Evolutionary conservation across 2,329 filamentous ascomycete species (phyloP).

Genomic region (Davidsoniella neocaledoniae): DNA sequence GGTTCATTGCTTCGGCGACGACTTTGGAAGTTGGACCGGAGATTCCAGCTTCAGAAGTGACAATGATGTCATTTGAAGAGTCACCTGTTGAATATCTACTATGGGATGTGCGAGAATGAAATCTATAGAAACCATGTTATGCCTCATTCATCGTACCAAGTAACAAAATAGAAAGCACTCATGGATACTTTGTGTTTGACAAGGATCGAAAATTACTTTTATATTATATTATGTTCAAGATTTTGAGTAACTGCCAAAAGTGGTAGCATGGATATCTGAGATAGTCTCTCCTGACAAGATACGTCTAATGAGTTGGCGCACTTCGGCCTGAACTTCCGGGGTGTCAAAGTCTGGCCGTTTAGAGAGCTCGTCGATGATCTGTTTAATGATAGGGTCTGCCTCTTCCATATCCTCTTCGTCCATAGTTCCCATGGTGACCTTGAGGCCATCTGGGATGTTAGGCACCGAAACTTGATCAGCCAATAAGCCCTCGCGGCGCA

Average conservation of each 20-base stretch:
- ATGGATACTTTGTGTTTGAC: neutral
- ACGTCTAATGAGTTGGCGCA: constrained; percentile 66
- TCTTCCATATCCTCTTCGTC: constrained; percentile 34
- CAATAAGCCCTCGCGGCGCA: constrained; percentile 18
- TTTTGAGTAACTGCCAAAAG: neutral
- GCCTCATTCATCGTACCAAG: neutral
- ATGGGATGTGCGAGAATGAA: constrained; percentile 34
- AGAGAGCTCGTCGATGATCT: constrained; percentile 78
- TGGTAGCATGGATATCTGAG: constrained; percentile 24
- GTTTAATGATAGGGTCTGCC: constrained; percentile 66
- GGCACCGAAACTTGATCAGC: constrained; percentile 16
- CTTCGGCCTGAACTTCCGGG: constrained; percentile 59
- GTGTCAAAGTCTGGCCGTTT: constrained; percentile 68
- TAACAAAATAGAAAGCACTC: neutral
- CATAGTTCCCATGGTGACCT: constrained; percentile 63
- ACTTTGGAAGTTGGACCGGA: constrained; percentile 24
- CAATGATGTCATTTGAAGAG: constrained; percentile 32
- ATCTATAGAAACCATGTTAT: neutral
- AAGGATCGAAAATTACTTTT: neutral
- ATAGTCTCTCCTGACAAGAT: constrained; percentile 52
- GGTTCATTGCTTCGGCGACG: constrained; percentile 23
- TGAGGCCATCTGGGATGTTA: constrained; percentile 49
- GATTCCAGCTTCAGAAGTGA: constrained; percentile 24
- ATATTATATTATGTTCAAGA: neutral
- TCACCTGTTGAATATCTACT: constrained; percentile 35